Conservation (phyloP, 768 basidiomycete species). For the Gloeostereum incarnatum region DNA sequence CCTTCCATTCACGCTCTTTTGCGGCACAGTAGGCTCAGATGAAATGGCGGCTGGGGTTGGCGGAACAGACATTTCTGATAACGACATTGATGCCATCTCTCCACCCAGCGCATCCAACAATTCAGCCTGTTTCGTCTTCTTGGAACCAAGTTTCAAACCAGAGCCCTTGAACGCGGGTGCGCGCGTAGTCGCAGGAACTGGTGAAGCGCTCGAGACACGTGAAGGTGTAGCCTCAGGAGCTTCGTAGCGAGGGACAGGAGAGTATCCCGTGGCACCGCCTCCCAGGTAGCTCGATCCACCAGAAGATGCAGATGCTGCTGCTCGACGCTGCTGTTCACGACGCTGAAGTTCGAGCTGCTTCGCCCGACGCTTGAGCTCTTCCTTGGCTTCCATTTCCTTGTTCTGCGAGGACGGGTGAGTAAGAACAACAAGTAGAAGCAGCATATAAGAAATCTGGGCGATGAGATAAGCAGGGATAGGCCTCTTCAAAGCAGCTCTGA, state of each 20-base stretch:
- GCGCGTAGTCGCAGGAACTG: constrained; percentile 38
- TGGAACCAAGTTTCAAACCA: constrained; percentile 95
- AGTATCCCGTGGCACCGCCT: constrained; percentile 62
- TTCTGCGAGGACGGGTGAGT: constrained; percentile 41
- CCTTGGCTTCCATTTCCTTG: constrained; percentile 98
- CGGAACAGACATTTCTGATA: constrained; percentile 33
- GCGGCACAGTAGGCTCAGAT: constrained; percentile 13
- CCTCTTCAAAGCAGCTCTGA: too few relatives aligned
- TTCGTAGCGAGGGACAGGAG: constrained; percentile 64
- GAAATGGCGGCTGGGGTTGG: constrained; percentile 16
- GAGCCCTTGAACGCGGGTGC: constrained; percentile 83
- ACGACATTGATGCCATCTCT: constrained; percentile 50
- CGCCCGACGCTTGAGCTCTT: constrained; percentile 95
- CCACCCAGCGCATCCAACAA: constrained; percentile 82
- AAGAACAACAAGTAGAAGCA: neutral
- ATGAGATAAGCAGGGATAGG: neutral
- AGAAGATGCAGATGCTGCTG: constrained; percentile 33
- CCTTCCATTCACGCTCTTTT: constrained; percentile 37
- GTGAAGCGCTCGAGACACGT: constrained; percentile 30
- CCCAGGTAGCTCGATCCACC: constrained; percentile 54
- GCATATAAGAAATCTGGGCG: constrained; percentile 3
- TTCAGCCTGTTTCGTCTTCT: constrained; percentile 86
- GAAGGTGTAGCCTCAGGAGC: constrained; percentile 42
- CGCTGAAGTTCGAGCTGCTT: constrained; percentile 98
- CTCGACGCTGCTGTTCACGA: constrained; percentile 82